Conservation (phyloP, 257 asterid genomes). For the Cynanchum wilfordii region DNA sequence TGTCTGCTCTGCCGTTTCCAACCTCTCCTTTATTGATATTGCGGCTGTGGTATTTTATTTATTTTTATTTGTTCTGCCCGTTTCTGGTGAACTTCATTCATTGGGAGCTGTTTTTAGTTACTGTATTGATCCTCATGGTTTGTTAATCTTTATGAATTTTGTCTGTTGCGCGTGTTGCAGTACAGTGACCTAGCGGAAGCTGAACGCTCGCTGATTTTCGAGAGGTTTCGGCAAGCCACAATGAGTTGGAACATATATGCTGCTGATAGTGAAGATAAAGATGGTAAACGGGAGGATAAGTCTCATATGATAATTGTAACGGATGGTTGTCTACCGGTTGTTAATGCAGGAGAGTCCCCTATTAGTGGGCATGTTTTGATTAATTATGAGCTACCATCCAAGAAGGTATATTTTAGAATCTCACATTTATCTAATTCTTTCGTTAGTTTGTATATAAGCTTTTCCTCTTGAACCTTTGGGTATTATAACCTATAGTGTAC, state of each 20-base stretch:
- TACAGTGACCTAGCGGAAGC: conserved; percentile 75
- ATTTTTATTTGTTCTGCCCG: no score
- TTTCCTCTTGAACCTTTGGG: neutral
- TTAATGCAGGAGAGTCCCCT: conserved; percentile 61
- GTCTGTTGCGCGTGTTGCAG: conserved; percentile 26
- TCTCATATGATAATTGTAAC: conserved; percentile 72
- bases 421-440: neutral
- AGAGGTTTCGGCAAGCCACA: conserved; percentile 53
- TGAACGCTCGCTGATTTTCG: conserved; percentile 55
- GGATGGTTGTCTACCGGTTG: conserved; percentile 84
- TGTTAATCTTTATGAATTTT: neutral
- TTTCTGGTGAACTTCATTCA: neutral
- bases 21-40: conserved; percentile 44
- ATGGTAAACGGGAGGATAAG: conserved; percentile 42
- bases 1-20: conserved; percentile 55
- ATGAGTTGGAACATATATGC: conserved; percentile 57
- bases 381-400: conserved; percentile 77
- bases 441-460: neutral
- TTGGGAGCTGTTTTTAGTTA: neutral
- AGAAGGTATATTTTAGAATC: conserved; percentile 42
- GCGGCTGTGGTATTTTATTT: conserved; percentile 43
- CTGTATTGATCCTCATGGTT: neutral
- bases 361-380: conserved; percentile 63
- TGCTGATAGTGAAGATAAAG: conserved; percentile 38
- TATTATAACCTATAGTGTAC: neutral